phyloP scores from a whole-genome alignment of 768 basidiomycete genomes.

The Leccinum truebloodii region DNA sequence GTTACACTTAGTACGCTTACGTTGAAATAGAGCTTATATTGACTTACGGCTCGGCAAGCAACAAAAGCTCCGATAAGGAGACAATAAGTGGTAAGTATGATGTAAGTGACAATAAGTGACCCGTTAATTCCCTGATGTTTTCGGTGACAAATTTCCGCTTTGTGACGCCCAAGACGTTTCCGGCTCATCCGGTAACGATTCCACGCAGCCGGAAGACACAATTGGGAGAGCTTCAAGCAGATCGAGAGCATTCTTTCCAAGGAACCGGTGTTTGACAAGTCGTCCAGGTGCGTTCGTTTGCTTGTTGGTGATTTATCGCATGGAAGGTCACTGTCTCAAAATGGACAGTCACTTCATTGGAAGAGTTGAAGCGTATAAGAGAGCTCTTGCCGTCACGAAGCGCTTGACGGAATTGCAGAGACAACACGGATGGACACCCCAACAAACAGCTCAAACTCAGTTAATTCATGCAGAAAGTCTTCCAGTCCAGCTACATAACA shows the following conservation, averaged over 20 bases:
- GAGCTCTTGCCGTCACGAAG: constrained; percentile 54
- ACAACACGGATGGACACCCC: constrained; percentile 50
- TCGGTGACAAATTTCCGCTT: constrained; percentile 40
- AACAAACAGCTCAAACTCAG: constrained; percentile 49
- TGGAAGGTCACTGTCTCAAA: not conserved
- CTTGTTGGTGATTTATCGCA: not conserved
- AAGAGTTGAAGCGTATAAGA: constrained; percentile 57
- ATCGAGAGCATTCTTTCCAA: constrained; percentile 48
- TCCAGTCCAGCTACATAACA: constrained; percentile 45
- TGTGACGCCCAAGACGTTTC: not conserved
- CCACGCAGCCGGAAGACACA: constrained; percentile 45
- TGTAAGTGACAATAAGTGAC: too few relatives aligned
- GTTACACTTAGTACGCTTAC: too few relatives aligned
- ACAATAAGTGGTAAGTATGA: too few relatives aligned
- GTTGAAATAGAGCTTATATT: too few relatives aligned
- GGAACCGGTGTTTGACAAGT: constrained; percentile 64
- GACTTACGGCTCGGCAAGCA: too few relatives aligned
- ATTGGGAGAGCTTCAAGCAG: constrained; percentile 50
- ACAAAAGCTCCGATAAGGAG: too few relatives aligned
- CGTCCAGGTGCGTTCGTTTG: constrained; percentile 41
- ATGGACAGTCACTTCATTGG: constrained; percentile 53
- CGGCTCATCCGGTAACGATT: not conserved
- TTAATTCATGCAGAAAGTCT: constrained; percentile 51
- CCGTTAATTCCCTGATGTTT: too few relatives aligned
- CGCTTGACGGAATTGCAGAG: constrained; percentile 61